Base-by-base conservation (phyloP, 208 protist species). In the Acanthamoeba royreba region DNA sequence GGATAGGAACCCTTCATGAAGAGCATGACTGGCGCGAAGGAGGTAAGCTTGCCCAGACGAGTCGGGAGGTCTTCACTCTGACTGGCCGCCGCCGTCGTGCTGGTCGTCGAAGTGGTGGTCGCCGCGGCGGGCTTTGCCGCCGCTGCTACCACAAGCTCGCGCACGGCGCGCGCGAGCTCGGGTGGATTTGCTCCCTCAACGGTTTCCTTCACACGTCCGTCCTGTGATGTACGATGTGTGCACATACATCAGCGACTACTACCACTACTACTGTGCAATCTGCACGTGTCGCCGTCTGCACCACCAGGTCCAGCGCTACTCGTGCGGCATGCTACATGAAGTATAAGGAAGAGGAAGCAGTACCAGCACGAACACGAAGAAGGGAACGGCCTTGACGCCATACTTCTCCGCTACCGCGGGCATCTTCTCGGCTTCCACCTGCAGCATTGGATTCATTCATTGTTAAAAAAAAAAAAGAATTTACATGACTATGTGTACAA, bases 361-460 rank as follows among this genome's bases (percentile, higher is more conserved):
- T 97, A 1, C 97, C 98, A 66, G 98, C 97, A 97, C 98, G 89
- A 98, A 98, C 9, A 97, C 94, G 46, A 99, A 97, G 83, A 97
- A 97, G 2, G 98, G 98, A 61, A 99, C 98, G 13, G 96, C 97
- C 11, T 97, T 96, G 33, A 99, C 97, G n/a, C 90, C 95, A 74
- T 98, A 97, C 15, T 87, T 7, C 83, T 98, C 97, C 86, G 96
- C 97, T 3, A 98, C 95, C 45, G 98, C 97, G 0, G 58, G 85
- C 19, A 97, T 42, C 77, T 94, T 93, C 38, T 98, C 98, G 45
- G 95, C 96, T 86, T 98, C 96, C 19, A 98, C 97, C 83, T 98
- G 97, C 22, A 95, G 97, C 11, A 38, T 13, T n/a, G n/a, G n/a
- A n/a, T n/a, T n/a, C 35, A 83, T 31, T 53, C 72, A 83, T 45